Evolutionary conservation across 2,329 filamentous ascomycete species (phyloP), one percentile per base, ranked within the genome.

Genomic region (Elsinoe ampelina): DNA sequence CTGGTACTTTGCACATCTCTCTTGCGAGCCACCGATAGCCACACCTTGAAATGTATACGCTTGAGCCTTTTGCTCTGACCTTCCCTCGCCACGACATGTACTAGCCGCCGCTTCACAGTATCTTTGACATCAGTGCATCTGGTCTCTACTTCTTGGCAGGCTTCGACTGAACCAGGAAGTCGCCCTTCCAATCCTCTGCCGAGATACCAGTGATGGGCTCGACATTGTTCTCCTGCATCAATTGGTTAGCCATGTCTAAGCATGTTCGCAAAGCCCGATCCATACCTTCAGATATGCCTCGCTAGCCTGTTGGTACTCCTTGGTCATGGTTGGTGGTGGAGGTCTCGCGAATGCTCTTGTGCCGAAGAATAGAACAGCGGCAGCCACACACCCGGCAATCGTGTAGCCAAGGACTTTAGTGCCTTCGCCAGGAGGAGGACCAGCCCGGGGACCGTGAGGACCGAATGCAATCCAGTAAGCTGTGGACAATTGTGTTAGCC

Each of bases 381-480:
- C 85, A 66, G 78, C 80, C 61, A 74, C 77, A 63, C 95, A 68
- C 68, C 88, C 86, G 66, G 85, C 72, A 60, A 78, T 70, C 58
- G 88, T 85, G 74, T 90, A 87, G 70, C 83, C 77, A 68, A 87
- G 80, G 66, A 97, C 79, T 72, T 85, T 91, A 75, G 82, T 81
- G 74, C 80, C 80, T 80, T 96, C 92, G 68, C 89, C 92, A 63
- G 93, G 87, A 61, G 92, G 89, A 64, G 86, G 73, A 61, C 80
- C 77, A 65, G 92, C 85, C 67, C 93, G 92, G 66, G 93, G 93
- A 58, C 93, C 93, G 75, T 98, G 93, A 70, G 91, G 85, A 64
- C 93, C 93, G 72, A 98, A 98, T 64, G 93, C 91, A 70, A 98
- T 95, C 86, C 88, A 98, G 84, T 97, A 98, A 63, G 93, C 93